Conservation (phyloP, 2,329 filamentous ascomycete species). For the Ilyonectria destructans region DNA sequence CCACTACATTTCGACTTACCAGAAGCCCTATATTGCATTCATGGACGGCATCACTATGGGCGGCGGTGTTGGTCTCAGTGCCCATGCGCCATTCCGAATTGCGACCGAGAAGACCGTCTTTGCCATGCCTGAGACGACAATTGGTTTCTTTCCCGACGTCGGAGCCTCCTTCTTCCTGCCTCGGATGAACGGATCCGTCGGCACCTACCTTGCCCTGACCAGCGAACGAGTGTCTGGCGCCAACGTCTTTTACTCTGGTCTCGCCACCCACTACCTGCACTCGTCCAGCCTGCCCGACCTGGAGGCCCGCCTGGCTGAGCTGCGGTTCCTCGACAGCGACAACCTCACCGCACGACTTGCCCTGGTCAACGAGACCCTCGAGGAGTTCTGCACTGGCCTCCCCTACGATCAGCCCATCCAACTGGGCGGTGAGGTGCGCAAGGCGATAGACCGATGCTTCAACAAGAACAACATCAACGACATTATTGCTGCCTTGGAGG, state of each 20-base stretch:
- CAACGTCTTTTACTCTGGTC: slow-evolving; percentile 90
- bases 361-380: slow-evolving; percentile 88
- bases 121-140: slow-evolving; percentile 98
- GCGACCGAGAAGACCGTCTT: slow-evolving; percentile 96
- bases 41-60: slow-evolving; percentile 99
- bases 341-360: slow-evolving; percentile 73
- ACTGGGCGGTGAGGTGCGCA: slow-evolving; percentile 79
- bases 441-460: slow-evolving; percentile 90
- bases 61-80: slow-evolving; percentile 92
- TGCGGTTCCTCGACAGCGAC: slow-evolving; percentile 88
- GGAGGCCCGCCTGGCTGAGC: slow-evolving; percentile 88
- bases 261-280: slow-evolving; percentile 97
- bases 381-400: slow-evolving; percentile 91
- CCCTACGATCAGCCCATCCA: slow-evolving; percentile 81
- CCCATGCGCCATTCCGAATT: slow-evolving; percentile 96
- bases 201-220: slow-evolving; percentile 94
- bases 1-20: slow-evolving; percentile 94
- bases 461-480: slow-evolving; percentile 76
- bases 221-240: slow-evolving; percentile 87
- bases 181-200: slow-evolving; percentile 87
- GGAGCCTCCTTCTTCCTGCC: slow-evolving; percentile 97
- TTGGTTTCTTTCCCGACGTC: slow-evolving; percentile 99
- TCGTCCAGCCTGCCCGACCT: slow-evolving; percentile 87
- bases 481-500: slow-evolving; percentile 79
- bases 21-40: slow-evolving; percentile 93